phyloP scores from a whole-genome alignment of 768 basidiomycete species.

The Tulasnella sp. region DNA sequence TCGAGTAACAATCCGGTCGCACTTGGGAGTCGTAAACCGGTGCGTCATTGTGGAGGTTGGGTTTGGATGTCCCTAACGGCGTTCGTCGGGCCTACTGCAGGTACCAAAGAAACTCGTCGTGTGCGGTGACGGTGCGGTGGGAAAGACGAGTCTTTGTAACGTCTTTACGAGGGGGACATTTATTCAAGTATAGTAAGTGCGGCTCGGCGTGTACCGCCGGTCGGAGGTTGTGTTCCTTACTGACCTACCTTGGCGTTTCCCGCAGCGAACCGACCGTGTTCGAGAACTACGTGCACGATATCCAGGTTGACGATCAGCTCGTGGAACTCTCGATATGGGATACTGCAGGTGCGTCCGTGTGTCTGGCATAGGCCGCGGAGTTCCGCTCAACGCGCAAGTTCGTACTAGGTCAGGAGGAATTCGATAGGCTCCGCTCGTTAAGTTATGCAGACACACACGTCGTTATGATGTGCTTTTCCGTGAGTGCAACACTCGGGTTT shows the following conservation, averaged over 20 bases:
- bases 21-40: constrained; percentile 1
- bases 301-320: constrained; percentile 71
- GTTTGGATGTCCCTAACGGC: background rate
- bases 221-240: background rate
- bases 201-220: background rate
- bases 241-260: background rate
- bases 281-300: constrained; percentile 91
- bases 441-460: constrained; percentile 96
- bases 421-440: constrained; percentile 84
- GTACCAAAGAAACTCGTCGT: constrained; percentile 64
- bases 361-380: background rate
- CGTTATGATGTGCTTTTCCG: constrained; percentile 92
- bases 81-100: constrained; percentile 22
- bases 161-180: constrained; percentile 88
- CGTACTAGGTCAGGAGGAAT: constrained; percentile 79
- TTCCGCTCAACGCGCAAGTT: constrained; percentile 5
- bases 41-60: background rate
- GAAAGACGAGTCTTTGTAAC: constrained; percentile 71
- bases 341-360: constrained; percentile 62
- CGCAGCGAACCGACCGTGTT: constrained; percentile 85
- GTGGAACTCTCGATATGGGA: constrained; percentile 96
- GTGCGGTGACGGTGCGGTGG: constrained; percentile 94
- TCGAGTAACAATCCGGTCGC: background rate
- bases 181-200: constrained; percentile 76
- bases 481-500: constrained; percentile 28